Evolutionary conservation across 768 basidiomycete species (phyloP), one percentile per base, ranked within the genome.

Genomic region (Lactarius pseudohatsudake): DNA sequence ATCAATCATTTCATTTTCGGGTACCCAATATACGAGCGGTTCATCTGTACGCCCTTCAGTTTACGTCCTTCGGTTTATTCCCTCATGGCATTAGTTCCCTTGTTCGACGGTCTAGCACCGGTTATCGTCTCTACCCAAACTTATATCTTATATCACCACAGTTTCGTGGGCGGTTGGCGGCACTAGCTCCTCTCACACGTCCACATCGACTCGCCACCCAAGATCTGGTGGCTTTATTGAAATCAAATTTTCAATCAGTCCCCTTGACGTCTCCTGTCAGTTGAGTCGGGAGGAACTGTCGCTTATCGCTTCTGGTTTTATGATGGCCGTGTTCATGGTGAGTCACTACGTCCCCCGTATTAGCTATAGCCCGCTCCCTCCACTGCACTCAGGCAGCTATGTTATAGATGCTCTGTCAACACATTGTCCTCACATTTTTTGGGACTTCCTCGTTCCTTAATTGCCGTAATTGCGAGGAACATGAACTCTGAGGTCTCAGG

Each of bases 401-500:
- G 85, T 86, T 74, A 4, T 28, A 36, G 34, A 11, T 26, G 54
- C 22, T 6, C 15, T 26, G 55, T 36, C 5, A 0, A 6, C 22
- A 16, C 26, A 13, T 32, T 8, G n/a, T 72, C 34, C 63, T 65
- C 66, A 72, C 62, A 58, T 59, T 69, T 36, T 62, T 11, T 65
- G 89, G 84, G 82, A 72, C 78, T 88, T 74, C 85, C 87, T 71
- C 88, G 90, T 72, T 85, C 86, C 68, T 80, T 83, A 77, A 86
- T 94, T 77, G 90, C 91, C 68, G 80, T 83, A 77, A 86, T 94
- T 77, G 91, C 91, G 73, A 87, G 94, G 78, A 93, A 89, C 81
- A 95, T 96, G 26, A 95, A 95, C 83, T 87, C 90, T 71, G 96
- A 96, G 85, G 91, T 96, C 78, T 86, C 83, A 68, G 95, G 91